Base-by-base conservation (phyloP, 345 rosid genomes). In the Syzygium aqueum region DNA sequence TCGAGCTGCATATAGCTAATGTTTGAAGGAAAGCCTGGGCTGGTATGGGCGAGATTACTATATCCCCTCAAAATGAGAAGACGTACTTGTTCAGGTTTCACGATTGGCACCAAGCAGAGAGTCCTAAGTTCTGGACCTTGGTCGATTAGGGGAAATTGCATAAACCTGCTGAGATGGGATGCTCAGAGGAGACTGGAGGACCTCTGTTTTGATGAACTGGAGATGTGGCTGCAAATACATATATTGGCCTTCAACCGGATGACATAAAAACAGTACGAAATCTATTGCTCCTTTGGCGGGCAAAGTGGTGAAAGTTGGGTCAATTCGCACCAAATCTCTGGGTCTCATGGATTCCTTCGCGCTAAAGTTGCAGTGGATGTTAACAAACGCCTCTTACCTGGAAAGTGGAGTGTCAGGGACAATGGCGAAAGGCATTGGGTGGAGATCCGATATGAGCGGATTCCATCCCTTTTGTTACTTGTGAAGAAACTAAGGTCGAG, bases 231-330 rank as follows among this genome's bases (percentile, higher is more conserved):
- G 12, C n/a, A 22, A 56, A 56, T 22, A 56, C n/a, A 3, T 56
- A 1, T 11, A 56, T 56, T 22, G 5, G n/a, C n/a, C 61, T 56
- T 56, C 12, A 0, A 0, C n/a, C 12, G 9, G 22, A 22, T 22
- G 61, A 56, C 27, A 8, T 5, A 43, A 43, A 5, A 56, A 22
- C n/a, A 56, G 8, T 22, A 27, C 0, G 2, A 56, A 56, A 56
- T 27, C 61, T 23, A 56, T 56, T 8, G 61, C 61, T 56, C 1
- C 1, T 56, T 0, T 0, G 1, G 0, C 27, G 2, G 12, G 2
- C 0, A 56, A 56, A 54, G 11, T 7, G 61, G 61, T 56, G 61
- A 56, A 56, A 21, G 25, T 54, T 23, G 61, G 23, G 61, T 56
- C 61, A 56, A 56, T 56, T 56, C 61, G 23, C 61, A 56, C 61